phyloP scores from a whole-genome alignment of 108 stramenopile genomes.

The Fragilaria radians region DNA sequence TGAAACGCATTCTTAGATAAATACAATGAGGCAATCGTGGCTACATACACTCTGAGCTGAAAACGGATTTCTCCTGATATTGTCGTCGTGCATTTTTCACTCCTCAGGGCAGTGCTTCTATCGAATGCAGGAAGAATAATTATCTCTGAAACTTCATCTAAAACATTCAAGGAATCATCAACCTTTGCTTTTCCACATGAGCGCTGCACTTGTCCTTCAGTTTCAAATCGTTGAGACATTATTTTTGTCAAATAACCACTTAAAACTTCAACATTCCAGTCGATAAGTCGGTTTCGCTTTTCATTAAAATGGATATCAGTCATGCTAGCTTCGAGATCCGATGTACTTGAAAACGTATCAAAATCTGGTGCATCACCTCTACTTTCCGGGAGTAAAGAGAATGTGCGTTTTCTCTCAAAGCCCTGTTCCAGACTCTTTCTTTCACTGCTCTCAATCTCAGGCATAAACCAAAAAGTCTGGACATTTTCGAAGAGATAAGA shows the following conservation, averaged over 20 bases:
- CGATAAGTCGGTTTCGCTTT: not conserved
- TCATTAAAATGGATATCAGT: not conserved
- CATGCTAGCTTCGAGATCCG: not conserved
- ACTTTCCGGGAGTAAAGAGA: not conserved
- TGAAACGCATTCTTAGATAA: slow-evolving; percentile 28
- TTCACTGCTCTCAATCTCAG: not conserved
- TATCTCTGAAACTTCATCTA: not conserved
- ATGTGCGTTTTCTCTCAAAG: not conserved
- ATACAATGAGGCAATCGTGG: slow-evolving; percentile 10
- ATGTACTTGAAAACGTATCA: no score
- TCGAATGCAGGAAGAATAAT: not conserved
- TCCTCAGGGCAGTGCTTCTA: not conserved
- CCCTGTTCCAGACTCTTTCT: not conserved
- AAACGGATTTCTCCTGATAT: not conserved
- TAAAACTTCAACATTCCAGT: slow-evolving; percentile 1
- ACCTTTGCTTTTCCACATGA: not conserved
- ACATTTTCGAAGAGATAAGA: not conserved
- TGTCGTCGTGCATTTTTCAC: not conserved
- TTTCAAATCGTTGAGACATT: not conserved
- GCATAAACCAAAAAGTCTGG: slow-evolving; percentile 6
- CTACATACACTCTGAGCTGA: slow-evolving; percentile 3
- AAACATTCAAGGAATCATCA: not conserved
- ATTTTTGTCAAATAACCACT: not conserved
- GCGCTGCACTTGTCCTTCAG: not conserved
- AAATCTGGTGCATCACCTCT: not conserved